Base-by-base conservation (phyloP, 768 basidiomycete genomes). In the Coprinopsis marcescibilis region DNA sequence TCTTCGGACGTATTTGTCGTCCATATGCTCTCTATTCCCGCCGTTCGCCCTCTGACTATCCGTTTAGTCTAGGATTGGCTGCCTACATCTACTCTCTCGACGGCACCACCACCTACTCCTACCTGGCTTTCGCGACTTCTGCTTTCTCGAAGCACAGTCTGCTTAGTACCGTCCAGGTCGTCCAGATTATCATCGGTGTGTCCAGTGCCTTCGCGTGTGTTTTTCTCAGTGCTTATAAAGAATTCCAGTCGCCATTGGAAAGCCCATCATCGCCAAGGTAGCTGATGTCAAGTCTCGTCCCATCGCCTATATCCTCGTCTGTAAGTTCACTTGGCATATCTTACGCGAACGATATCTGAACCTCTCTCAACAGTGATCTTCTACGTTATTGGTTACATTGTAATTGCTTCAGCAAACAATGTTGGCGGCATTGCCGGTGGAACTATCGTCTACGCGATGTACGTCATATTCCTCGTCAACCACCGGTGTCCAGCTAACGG, bases 11-110 rank as follows among this genome's bases (percentile, higher is more conserved):
- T 32, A 8, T 8, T 32, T 32, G 29, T 32, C 29, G 29, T 32
- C 29, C 8, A n/a, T n/a, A n/a, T 8, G 8, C 8, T n/a, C 8
- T 32, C n/a, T n/a, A n/a, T 27, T 29, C 26, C 15, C 3, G 12
- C 26, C 12, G 14, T 26, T 30, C 10, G 14, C 10, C 4, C 24
- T 34, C 2, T 36, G 32, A 40, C 35, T 25, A 5, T 27, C 45
- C 3, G 42, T 48, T 32, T 27, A 72, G 81, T 43, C 61, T 88
- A 47, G 84, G 71, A 12, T 73, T 85, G 0, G 81, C 83, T 0
- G 77, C 84, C 1, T 89, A 86, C 60, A 81, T 87, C 47, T 89
- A 88, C 61, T 85, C 85, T 0, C 70, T 89, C 24, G 86, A 88
- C 50, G 70, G 76, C 17, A 73, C 76, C 14, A 88, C 85, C 5